phyloP scores from a whole-genome alignment of 805 yeast genomes.

The Komagataella pastoris region DNA sequence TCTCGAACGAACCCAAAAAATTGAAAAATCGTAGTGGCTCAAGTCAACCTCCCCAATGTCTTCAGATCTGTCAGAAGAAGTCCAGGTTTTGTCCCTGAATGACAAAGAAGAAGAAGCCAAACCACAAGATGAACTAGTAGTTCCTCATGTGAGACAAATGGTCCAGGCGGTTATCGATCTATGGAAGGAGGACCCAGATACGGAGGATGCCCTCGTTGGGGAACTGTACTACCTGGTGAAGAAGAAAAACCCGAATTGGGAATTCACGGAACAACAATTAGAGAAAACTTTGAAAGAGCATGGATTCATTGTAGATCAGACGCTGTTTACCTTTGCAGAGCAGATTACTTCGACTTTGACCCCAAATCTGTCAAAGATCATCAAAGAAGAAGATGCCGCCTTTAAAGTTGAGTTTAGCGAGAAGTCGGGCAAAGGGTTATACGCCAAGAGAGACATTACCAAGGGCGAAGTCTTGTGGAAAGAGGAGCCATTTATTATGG shows the following conservation, averaged over 20 bases:
- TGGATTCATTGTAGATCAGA: constrained; percentile 34
- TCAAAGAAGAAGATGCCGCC: constrained; percentile 14
- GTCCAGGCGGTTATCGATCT: constrained; percentile 45
- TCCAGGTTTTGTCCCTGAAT: constrained; percentile 16
- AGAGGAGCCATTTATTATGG: constrained; percentile 39
- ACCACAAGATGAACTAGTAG: constrained; percentile 7
- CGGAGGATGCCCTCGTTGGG: constrained; percentile 41
- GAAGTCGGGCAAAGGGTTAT: constrained; percentile 48
- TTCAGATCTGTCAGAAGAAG: constrained; percentile 1
- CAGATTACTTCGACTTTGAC: constrained; percentile 39
- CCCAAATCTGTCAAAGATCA: constrained; percentile 28
- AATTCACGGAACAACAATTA: constrained; percentile 44
- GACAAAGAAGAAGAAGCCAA: constrained; percentile 8
- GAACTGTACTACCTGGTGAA: constrained; percentile 41
- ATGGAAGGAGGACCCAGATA: constrained; percentile 56
- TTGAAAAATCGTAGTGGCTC: neutral
- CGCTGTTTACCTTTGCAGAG: constrained; percentile 33
- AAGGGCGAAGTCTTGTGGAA: constrained; percentile 39
- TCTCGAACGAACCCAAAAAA: neutral
- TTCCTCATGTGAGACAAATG: constrained; percentile 34
- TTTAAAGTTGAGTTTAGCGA: neutral
- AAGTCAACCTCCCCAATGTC: neutral
- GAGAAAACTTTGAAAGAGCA: constrained; percentile 37
- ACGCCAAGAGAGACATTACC: constrained; percentile 30
- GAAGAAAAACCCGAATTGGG: constrained; percentile 45